Percentiles rank a stretch among this genome's conserved stretches.
phyloP scores from a whole-genome alignment of 352 stramenopile species.

The Aphanomyces euteiches region DNA sequence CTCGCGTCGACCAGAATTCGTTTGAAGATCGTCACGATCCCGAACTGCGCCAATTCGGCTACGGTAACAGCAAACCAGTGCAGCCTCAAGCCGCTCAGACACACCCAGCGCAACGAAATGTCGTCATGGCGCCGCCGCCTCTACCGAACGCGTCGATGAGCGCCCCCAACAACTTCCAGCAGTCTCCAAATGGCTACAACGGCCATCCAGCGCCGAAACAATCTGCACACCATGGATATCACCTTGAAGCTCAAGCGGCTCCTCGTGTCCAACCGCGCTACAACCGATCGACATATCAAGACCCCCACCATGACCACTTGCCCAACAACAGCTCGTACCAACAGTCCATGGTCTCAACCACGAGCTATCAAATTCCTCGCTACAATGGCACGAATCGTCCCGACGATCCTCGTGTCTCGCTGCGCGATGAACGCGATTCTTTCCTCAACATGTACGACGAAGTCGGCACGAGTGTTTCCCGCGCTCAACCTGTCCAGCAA shows the following conservation, averaged over 20 bases:
- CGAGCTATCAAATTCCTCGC: not conserved
- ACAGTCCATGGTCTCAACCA: not conserved
- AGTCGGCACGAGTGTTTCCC: slow-evolving; percentile 23
- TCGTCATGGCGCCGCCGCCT: not conserved
- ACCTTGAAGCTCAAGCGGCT: not conserved
- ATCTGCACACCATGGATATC: not conserved
- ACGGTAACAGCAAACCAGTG: not conserved
- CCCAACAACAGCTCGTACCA: not conserved
- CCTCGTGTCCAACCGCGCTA: not conserved
- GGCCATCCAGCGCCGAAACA: not conserved
- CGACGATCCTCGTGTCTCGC: slow-evolving; percentile 17
- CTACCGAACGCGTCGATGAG: not conserved
- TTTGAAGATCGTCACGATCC: not conserved
- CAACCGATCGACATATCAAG: not conserved
- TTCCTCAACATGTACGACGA: slow-evolving; percentile 30
- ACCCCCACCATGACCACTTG: not conserved
- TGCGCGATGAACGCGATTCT: slow-evolving; percentile 28
- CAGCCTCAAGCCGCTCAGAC: not conserved
- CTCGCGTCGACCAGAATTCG: not conserved
- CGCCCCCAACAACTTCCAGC: not conserved
- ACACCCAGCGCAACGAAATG: not conserved
- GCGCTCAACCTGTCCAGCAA: not conserved
- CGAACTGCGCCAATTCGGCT: not conserved
- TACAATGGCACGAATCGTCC: slow-evolving; percentile 16
- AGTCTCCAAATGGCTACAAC: not conserved